A percentile compares a stretch with the other conserved stretches of the same genome.
phyloP scores from a whole-genome alignment of 495 filamentous ascomycete genomes.

The Neurospora cerealis region DNA sequence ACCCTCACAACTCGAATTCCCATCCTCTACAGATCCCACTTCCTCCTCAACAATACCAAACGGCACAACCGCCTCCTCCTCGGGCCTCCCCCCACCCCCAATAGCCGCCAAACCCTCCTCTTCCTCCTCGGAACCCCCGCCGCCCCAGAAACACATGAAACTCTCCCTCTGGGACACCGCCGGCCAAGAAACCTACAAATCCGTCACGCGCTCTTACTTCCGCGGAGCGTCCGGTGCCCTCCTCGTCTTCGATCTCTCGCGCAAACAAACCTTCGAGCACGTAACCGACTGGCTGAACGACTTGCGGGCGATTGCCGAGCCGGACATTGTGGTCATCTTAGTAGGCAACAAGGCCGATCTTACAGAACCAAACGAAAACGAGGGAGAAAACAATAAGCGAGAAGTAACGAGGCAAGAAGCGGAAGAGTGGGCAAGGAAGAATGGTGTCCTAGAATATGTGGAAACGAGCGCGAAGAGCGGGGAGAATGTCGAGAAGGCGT shows the following conservation, averaged over 20 bases:
- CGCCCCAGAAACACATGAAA: constrained; percentile 65
- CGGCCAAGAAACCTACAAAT: constrained; percentile 94
- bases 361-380: constrained; percentile 34
- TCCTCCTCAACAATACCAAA: neutral
- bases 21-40: neutral
- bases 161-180: constrained; percentile 85
- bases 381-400: constrained; percentile 45
- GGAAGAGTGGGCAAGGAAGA: constrained; percentile 72
- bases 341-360: constrained; percentile 94
- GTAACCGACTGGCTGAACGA: constrained; percentile 89
- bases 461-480: constrained; percentile 95
- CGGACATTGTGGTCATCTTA: constrained; percentile 83
- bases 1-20: neutral
- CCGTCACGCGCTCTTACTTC: constrained; percentile 91
- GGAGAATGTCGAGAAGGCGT: constrained; percentile 85
- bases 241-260: constrained; percentile 79
- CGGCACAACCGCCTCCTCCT: neutral
- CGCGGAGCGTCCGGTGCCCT: constrained; percentile 85
- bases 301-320: constrained; percentile 83
- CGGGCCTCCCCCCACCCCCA: constrained; percentile 28
- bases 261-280: constrained; percentile 64
- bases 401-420: constrained; percentile 73
- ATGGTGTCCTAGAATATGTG: constrained; percentile 79
- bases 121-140: constrained; percentile 11
- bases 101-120: constrained; percentile 6